Evolutionary conservation across 2,329 filamentous ascomycete genomes (phyloP), one percentile per base, ranked within the genome.

Genomic region (Stagonosporopsis chrysanthemi): DNA sequence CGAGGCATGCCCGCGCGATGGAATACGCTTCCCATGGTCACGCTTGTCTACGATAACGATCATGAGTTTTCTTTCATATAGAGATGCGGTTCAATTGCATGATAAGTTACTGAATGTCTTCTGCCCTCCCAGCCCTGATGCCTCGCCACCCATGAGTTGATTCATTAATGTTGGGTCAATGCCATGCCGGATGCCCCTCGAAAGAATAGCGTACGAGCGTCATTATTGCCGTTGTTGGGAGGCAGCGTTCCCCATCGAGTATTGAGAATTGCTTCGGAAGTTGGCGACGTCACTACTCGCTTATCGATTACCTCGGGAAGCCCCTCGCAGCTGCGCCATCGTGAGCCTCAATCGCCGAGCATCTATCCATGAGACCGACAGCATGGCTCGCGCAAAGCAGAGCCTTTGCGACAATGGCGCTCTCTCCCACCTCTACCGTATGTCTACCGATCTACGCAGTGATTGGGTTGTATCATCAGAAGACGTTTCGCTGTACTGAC

Each of bases 1-100:
- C 73, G 65, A 67, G 68, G 64, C 71, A 65, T 70, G 69, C 63
- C 49, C 54, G 54, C 64, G 72, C 63, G 63, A 67, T 66, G 67
- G 68, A 66, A 71, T 67, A 60, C 60, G 61, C 61, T 67, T 67
- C 69, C 68, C 69, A 67, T 71, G 66, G 67, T 64, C 69, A 68
- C 67, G 69, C 68, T 64, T 73, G 72, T 71, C 67, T 61, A 65
- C 62, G 69, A 76, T 72, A 63, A 75, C 70, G 64, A 66, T 75
- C 69, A 76, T 75, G 75, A 70, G 71, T 69, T 75, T 71, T 62
- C 71, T 72, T 65, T 61, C 65, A 56, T 72, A 75, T 75, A 76
- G 74, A 77, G 64, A 70, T 65, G 68, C 68, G 59, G 64, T 70
- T 61, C 67, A 64, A 75, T 72, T 75, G 71, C 69, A 75, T 71